Evolutionary conservation across 2,329 filamentous ascomycete genomes (phyloP).

Genomic region (Botrytis aclada): DNA sequence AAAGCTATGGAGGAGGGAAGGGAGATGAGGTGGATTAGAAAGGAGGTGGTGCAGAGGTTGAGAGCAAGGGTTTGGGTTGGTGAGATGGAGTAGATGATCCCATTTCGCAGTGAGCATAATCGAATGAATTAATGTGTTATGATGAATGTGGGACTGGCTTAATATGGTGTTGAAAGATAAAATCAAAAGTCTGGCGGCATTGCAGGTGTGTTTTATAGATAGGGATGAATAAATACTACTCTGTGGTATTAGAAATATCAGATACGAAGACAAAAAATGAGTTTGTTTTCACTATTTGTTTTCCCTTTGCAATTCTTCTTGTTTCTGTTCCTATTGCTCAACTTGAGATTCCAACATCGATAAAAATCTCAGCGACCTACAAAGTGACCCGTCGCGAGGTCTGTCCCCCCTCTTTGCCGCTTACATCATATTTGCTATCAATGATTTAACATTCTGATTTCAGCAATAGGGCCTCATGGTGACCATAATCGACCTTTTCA

Average conservation of each 20-base stretch:
- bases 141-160: background rate
- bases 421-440: background rate
- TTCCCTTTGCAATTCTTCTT: background rate
- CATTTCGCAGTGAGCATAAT: background rate
- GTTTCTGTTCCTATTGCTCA: background rate
- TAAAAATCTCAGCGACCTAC: background rate
- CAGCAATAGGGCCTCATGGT: background rate
- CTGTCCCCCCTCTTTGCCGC: background rate
- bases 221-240: background rate
- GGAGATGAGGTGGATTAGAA: slow-evolving; percentile 51
- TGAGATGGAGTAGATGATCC: slow-evolving; percentile 23
- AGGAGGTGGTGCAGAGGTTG: slow-evolving; percentile 53
- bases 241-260: background rate
- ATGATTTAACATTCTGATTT: background rate
- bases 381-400: too few relatives aligned
- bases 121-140: slow-evolving; percentile 15
- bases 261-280: background rate
- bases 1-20: slow-evolving; percentile 41
- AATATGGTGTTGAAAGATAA: background rate
- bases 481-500: background rate
- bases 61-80: slow-evolving; percentile 49
- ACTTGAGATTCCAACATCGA: background rate
- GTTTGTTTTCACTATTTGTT: background rate
- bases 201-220: background rate
- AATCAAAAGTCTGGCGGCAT: background rate